Evolutionary conservation across 768 basidiomycete genomes (phyloP).

Genomic region (Suillus americanus): DNA sequence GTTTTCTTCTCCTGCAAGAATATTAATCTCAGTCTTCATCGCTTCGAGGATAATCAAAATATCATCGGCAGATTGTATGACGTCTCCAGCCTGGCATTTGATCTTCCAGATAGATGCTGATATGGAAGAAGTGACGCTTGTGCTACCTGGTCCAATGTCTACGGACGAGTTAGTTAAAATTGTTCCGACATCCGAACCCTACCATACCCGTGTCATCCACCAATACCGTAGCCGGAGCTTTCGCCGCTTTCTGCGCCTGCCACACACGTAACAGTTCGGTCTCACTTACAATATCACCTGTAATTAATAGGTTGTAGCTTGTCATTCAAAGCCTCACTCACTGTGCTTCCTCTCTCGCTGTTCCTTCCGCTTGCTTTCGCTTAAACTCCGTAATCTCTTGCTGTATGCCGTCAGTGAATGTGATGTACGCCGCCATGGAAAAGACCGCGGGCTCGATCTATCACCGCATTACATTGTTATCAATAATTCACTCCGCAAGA

Average conservation of each 20-base stretch:
- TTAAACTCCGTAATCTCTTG: conserved; percentile 44
- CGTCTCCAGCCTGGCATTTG: conserved; percentile 41
- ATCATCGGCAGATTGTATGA: conserved; percentile 40
- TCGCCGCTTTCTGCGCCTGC: conserved; percentile 32
- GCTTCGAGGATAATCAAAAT: conserved; percentile 56
- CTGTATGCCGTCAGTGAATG: conserved; percentile 40
- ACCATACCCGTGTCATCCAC: neutral
- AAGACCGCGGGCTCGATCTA: conserved; percentile 53
- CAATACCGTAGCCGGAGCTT: neutral
- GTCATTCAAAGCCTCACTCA: conserved; percentile 17
- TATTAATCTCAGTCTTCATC: conserved; percentile 64
- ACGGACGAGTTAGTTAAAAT: neutral
- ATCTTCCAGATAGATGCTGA: conserved; percentile 44
- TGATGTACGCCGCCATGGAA: conserved; percentile 50
- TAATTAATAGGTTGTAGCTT: neutral
- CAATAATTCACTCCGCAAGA: conserved; percentile 13
- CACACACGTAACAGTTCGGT: conserved; percentile 42
- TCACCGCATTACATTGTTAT: conserved; percentile 14
- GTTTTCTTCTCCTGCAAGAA: conserved; percentile 44
- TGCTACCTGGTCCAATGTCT: conserved; percentile 7
- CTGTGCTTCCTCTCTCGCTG: conserved; percentile 41
- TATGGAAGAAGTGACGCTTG: conserved; percentile 13
- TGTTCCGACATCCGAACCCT: neutral
- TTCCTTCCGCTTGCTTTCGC: conserved; percentile 36
- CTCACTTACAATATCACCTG: conserved; percentile 36